Evolutionary conservation across 495 filamentous ascomycete species (phyloP), one percentile per base, ranked within the genome.

Genomic region (Daldinia caldariorum): DNA sequence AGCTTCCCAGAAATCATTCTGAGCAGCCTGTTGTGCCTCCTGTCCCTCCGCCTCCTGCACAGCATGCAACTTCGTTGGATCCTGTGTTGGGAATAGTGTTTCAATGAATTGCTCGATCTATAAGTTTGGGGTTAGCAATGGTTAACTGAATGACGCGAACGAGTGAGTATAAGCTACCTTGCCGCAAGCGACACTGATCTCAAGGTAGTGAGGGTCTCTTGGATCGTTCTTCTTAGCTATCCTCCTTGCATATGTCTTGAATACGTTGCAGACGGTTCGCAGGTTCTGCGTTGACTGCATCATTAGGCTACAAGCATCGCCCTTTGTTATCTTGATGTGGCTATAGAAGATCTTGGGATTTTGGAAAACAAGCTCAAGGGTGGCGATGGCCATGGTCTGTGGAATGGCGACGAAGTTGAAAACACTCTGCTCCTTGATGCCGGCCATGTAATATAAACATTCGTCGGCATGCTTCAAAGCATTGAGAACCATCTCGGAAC

Each of bases 401-500:
- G 95, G 95, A 72, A 99, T 99, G 47, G 96, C 94, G 47, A 92
- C 92, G 78, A 99, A 99, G 84, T 99, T 98, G 90, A 99, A 99
- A n/a, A 97, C 93, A 78, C 92, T 95, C 82, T 98, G 95, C 78
- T 99, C 95, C 63, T 91, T 92, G 49, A 98, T 86, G 20, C 94
- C 96, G 22, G 96, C 96, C 81, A 99, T 91, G 83, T 99, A 99
- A 83, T 94, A 98, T 8, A 99, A 82, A 79, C 94, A 97, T 72
- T 98, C 93, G 67, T 97, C 92, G 32, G 89, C 93, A 70, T 97
- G 93, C 76, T 88, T 85, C 51, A 99, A 86, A 18, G 94, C 90
- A 61, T 94, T 91, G 41, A 98, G 82, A 20, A 97, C 89, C 94
- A 99, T 96, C 72, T 98, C 93, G 0, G 94, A 97, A 77, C 89